Conservation (phyloP, 2,329 filamentous ascomycete species). For the Alternaria rosae region DNA sequence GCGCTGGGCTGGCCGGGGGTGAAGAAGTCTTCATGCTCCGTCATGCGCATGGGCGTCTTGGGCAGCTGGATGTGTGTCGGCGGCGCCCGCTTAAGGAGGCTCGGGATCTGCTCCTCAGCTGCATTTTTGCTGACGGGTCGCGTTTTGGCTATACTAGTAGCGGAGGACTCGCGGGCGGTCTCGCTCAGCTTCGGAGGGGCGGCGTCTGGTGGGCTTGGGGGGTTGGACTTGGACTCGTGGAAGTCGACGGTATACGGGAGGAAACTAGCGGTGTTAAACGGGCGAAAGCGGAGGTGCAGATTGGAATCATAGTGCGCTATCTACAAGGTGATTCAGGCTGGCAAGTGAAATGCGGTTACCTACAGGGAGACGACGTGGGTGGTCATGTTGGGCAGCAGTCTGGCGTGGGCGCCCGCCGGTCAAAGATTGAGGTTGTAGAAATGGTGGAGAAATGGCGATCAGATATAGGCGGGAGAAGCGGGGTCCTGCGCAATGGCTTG, state of each 20-base stretch:
- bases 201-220: constrained; percentile 50
- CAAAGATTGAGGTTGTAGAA: constrained; percentile 11
- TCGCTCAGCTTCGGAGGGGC: constrained; percentile 44
- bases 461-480: constrained; percentile 1
- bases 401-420: constrained; percentile 10
- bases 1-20: constrained; percentile 50
- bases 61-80: constrained; percentile 43
- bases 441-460: constrained; percentile 3
- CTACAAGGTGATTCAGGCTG: not conserved
- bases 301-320: not conserved
- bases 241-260: constrained; percentile 94
- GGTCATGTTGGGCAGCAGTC: constrained; percentile 56
- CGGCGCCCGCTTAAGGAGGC: constrained; percentile 48
- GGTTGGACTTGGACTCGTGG: constrained; percentile 53
- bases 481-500: not conserved
- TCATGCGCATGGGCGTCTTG: constrained; percentile 51
- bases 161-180: constrained; percentile 59
- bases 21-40: constrained; percentile 57
- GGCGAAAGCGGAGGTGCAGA: not conserved
- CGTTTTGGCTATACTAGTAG: constrained; percentile 13
- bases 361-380: constrained; percentile 67
- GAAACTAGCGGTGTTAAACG: constrained; percentile 67
- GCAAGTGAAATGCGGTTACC: constrained; percentile 36
- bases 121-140: constrained; percentile 19
- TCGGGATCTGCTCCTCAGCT: constrained; percentile 40